These are phyloP conservation scores for Amauroascus verrucosus DNA, from an alignment of 2,329 filamentous ascomycete species.

Conservation along the genomic window DNA sequence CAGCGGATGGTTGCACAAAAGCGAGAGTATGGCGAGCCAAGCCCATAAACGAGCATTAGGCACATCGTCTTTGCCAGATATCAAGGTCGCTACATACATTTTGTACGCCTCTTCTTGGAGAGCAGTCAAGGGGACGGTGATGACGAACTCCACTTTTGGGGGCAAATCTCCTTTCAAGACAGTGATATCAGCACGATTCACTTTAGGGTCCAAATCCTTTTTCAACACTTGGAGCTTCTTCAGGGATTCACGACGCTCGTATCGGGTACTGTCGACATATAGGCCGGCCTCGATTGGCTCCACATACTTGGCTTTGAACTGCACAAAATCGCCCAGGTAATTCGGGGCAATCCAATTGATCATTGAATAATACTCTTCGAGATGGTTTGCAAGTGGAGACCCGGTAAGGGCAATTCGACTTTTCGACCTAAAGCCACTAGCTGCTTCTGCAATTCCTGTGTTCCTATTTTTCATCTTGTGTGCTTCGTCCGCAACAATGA, in stretches of 20 bases:
- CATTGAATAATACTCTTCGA: slow-evolving; percentile 76
- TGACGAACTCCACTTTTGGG: slow-evolving; percentile 68
- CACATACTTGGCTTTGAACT: slow-evolving; percentile 63
- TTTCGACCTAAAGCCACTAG: slow-evolving; percentile 52
- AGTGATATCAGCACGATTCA: slow-evolving; percentile 62
- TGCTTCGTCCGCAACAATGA: slow-evolving; percentile 78
- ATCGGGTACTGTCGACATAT: slow-evolving; percentile 50
- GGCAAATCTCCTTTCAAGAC: slow-evolving; percentile 58
- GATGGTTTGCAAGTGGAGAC: slow-evolving; percentile 74
- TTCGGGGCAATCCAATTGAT: slow-evolving; percentile 76
- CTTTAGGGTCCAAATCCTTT: slow-evolving; percentile 62
- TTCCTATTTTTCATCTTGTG: slow-evolving; percentile 62
- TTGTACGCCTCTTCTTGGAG: slow-evolving; percentile 57
- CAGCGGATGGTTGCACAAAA: slow-evolving; percentile 51
- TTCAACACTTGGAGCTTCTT: slow-evolving; percentile 63
- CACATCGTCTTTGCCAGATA: slow-evolving; percentile 27
- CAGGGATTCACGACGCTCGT: slow-evolving; percentile 50
- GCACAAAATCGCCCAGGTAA: slow-evolving; percentile 57
- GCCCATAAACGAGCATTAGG: slow-evolving; percentile 41
- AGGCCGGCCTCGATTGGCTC: slow-evolving; percentile 64
- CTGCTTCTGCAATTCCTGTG: slow-evolving; percentile 45
- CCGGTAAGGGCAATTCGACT: slow-evolving; percentile 76
- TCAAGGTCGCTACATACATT: slow-evolving; percentile 39
- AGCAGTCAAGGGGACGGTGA: slow-evolving; percentile 59
- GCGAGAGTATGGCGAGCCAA: slow-evolving; percentile 44